A percentile compares a stretch with the other conserved stretches of the same genome.
Evolutionary conservation across 192 early-diverging fungal species (phyloP).

Genomic region (Neocallimastix lanati): DNA sequence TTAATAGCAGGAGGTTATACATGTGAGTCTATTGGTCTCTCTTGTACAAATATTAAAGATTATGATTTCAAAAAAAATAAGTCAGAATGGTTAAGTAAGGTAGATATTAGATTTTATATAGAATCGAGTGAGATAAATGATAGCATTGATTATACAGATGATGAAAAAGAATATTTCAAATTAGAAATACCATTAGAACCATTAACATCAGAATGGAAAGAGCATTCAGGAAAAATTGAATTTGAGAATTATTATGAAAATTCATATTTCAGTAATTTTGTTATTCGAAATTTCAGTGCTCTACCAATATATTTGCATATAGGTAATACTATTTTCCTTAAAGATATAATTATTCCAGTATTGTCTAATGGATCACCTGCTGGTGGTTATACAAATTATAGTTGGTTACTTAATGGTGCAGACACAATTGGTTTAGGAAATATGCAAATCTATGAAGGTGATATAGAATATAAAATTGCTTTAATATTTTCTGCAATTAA

Average conservation of each 20-base stretch:
- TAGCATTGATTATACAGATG: background rate
- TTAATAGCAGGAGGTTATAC: background rate
- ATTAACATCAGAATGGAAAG: background rate
- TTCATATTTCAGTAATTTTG: background rate
- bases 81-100: background rate
- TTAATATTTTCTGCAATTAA: background rate
- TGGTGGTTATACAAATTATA: background rate
- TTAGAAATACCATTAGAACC: background rate
- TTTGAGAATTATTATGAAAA: background rate
- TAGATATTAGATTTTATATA: background rate
- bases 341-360: background rate
- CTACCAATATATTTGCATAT: background rate
- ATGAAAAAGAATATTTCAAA: background rate
- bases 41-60: background rate
- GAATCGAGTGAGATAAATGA: background rate
- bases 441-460: background rate
- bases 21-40: background rate
- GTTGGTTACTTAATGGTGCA: background rate
- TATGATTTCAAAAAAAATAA: background rate
- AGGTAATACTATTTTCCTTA: background rate
- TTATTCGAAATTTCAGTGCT: background rate
- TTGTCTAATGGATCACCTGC: background rate
- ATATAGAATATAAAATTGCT: background rate
- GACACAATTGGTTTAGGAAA: background rate
- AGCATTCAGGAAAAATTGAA: background rate